These are phyloP conservation scores for Dothiorella sarmentorum DNA, from an alignment of 2,329 filamentous ascomycete species.

Conservation along the genomic window DNA sequence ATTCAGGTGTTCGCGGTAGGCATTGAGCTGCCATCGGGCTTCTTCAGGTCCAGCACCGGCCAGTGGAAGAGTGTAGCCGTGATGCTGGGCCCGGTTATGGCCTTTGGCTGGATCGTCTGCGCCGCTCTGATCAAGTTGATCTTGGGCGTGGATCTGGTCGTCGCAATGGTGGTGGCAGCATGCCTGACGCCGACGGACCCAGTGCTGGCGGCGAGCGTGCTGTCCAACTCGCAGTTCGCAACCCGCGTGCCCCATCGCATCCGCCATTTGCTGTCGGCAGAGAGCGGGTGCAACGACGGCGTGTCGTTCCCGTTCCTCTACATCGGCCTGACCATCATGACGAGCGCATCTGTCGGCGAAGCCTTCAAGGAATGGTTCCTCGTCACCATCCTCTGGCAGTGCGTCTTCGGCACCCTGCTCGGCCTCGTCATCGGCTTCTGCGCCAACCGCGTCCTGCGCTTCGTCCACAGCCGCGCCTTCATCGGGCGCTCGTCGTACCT, in stretches of 20 bases:
- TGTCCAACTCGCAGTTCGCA: slow-evolving; percentile 53
- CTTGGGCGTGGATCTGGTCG: slow-evolving; percentile 45
- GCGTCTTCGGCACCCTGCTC: slow-evolving; percentile 45
- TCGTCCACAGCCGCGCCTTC: slow-evolving; percentile 44
- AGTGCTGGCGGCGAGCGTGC: slow-evolving; percentile 52
- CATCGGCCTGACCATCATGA: slow-evolving; percentile 48
- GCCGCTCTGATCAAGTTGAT: slow-evolving; percentile 46
- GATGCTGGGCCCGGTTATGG: slow-evolving; percentile 52
- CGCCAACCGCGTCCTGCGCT: slow-evolving; percentile 49
- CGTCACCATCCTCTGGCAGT: slow-evolving; percentile 55
- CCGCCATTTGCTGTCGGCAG: slow-evolving; percentile 51
- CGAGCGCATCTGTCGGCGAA: slow-evolving; percentile 34
- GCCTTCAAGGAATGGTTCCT: slow-evolving; percentile 52
- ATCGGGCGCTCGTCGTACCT: slow-evolving; percentile 51
- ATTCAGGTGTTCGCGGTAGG: slow-evolving; percentile 41
- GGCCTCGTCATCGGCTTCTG: slow-evolving; percentile 47
- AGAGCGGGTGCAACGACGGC: slow-evolving; percentile 56
- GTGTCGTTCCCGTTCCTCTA: slow-evolving; percentile 56
- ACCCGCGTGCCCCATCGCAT: slow-evolving; percentile 50
- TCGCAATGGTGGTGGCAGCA: slow-evolving; percentile 51
- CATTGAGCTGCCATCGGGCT: slow-evolving; percentile 41
- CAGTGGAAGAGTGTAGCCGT: slow-evolving; percentile 52
- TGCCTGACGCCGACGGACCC: slow-evolving; percentile 58
- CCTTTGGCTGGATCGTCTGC: slow-evolving; percentile 47
- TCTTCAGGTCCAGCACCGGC: slow-evolving; percentile 40